Evolutionary conservation across 2,329 filamentous ascomycete species (phyloP).

Genomic region (Aspergillus ibericus): DNA sequence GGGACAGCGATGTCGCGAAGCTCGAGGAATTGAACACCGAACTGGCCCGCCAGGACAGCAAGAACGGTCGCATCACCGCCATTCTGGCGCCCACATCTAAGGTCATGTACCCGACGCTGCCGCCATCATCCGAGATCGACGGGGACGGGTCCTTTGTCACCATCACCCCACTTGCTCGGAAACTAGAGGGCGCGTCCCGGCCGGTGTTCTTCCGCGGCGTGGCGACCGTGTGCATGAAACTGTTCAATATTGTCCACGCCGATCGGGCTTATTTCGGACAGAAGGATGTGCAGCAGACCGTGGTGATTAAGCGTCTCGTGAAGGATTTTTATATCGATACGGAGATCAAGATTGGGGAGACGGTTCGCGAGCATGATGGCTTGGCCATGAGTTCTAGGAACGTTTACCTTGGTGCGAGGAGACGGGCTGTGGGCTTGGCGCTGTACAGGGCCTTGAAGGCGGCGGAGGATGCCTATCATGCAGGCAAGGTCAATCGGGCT

Average conservation of each 20-base stretch:
- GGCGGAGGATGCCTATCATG: slow-evolving; percentile 66
- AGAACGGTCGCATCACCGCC: slow-evolving; percentile 68
- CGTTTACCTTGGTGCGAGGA: slow-evolving; percentile 78
- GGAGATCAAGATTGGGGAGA: slow-evolving; percentile 71
- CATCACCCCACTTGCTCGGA: slow-evolving; percentile 77
- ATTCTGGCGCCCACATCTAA: slow-evolving; percentile 82
- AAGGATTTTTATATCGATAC: slow-evolving; percentile 80
- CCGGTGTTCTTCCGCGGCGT: slow-evolving; percentile 97
- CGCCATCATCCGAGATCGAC: slow-evolving; percentile 67
- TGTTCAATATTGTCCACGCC: slow-evolving; percentile 79
- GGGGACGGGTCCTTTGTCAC: slow-evolving; percentile 87
- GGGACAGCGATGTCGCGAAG: slow-evolving; percentile 71
- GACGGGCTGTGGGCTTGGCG: slow-evolving; percentile 71
- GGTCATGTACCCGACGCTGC: slow-evolving; percentile 86
- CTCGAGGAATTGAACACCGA: slow-evolving; percentile 70
- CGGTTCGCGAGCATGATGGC: slow-evolving; percentile 74
- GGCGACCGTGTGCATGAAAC: slow-evolving; percentile 92
- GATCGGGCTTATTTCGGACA: slow-evolving; percentile 90
- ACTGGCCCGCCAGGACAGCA: slow-evolving; percentile 58
- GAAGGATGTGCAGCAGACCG: slow-evolving; percentile 96
- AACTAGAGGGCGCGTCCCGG: slow-evolving; percentile 79
- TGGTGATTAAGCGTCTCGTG: slow-evolving; percentile 83
- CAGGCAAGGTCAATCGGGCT: slow-evolving; percentile 56
- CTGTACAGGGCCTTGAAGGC: slow-evolving; percentile 68
- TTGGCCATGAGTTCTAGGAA: slow-evolving; percentile 91